Evolutionary conservation across 148 eudicot species (phyloP), one percentile per base, ranked within the genome.

Genomic region (Amaranthus cruentus): DNA sequence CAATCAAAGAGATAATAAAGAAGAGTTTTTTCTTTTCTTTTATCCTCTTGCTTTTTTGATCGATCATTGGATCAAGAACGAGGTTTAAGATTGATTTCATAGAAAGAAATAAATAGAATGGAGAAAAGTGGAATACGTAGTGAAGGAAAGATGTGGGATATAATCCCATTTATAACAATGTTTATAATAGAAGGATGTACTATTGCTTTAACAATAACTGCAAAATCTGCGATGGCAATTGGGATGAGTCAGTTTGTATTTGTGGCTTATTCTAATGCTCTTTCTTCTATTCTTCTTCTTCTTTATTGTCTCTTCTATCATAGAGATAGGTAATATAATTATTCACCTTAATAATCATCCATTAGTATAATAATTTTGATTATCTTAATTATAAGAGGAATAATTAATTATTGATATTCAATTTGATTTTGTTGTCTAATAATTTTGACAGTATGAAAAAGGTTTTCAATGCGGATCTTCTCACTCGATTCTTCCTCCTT

Each of bases 231-330:
- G 47, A 84, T 88, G 88, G 69, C 71, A 15, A 55, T 53, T 50
- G 97, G 94, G n/a, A 81, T 88, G 87, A 91, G 86, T 68, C 94
- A 91, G 21, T 89, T 81, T 70, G 94, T 91, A 12, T 91, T 91
- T 56, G 97, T 91, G 67, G 88, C 86, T 6, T 89, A 91, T 38
- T 83, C 97, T 3, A 91, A 91, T 71, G 90, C 88, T 52, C 85
- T 91, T 59, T 81, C 90, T 6, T 88, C 92, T 2, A 4, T 85
- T 65, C 77, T 91, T 10, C 87, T 91, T 46, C 78, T 91, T 13
- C 78, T 82, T 50, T 86, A 76, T 74, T 81, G 80, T 49, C 81
- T 87, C 74, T n/a, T 78, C 38, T 85, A 66, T 67, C 81, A 81
- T 62, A 72, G 78, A 70, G 80, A 85, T 51, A 88, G 85, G 93